Percentiles rank a stretch among this genome's conserved stretches.
Evolutionary conservation across 2,329 filamentous ascomycete species (phyloP).

Genomic region (Passalora sequoiae): DNA sequence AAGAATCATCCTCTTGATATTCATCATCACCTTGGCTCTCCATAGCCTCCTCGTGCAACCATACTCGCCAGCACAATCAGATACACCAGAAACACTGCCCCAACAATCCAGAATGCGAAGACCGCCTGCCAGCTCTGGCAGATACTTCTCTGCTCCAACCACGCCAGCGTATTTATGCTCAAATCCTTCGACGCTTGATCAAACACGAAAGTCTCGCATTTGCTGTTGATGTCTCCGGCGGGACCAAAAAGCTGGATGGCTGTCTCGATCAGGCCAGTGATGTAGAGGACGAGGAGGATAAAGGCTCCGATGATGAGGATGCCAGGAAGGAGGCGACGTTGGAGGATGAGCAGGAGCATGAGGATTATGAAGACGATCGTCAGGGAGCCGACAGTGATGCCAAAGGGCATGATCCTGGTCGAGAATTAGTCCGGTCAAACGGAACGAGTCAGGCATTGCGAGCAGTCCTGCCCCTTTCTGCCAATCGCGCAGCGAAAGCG

Average conservation of each 20-base stretch:
- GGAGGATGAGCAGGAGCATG: conserved; percentile 52
- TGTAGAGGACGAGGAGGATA: conserved; percentile 57
- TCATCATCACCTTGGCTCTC: conserved; percentile 15
- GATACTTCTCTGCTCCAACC: conserved; percentile 58
- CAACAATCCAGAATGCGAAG: conserved; percentile 61
- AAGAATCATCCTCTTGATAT: background rate
- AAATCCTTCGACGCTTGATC: conserved; percentile 44
- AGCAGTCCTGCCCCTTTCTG: too few species aligned
- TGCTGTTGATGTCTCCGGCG: conserved; percentile 52
- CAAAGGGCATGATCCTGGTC: conserved; percentile 59
- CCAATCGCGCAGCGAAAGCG: too few species aligned
- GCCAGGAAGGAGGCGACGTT: conserved; percentile 53
- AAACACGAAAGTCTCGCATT: conserved; percentile 56
- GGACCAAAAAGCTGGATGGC: conserved; percentile 57
- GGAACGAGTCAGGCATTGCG: too few species aligned
- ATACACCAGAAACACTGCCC: conserved; percentile 59
- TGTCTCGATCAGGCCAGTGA: conserved; percentile 59
- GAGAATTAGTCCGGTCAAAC: conserved; percentile 1
- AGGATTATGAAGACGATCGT: conserved; percentile 55
- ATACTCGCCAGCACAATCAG: conserved; percentile 56
- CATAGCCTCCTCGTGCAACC: conserved; percentile 30
- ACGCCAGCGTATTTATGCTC: conserved; percentile 54
- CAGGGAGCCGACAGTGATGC: conserved; percentile 54
- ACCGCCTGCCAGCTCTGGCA: conserved; percentile 60
- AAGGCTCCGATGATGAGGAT: conserved; percentile 57